Evolutionary conservation across 2,329 filamentous ascomycete genomes (phyloP).

Genomic region (Aspergillus pseudonomiae): DNA sequence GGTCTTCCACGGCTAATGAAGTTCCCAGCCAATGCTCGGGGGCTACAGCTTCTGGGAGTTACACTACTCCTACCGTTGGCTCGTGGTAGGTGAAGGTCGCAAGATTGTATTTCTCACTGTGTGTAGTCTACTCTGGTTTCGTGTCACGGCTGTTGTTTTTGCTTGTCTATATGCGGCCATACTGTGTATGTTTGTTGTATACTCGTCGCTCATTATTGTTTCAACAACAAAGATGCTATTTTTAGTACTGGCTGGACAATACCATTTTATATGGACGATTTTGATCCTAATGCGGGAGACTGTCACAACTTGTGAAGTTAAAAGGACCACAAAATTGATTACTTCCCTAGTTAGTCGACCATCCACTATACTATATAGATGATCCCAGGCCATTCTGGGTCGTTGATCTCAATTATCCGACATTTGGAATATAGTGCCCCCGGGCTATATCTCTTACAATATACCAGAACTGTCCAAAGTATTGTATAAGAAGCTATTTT

Average conservation of each 20-base stretch:
- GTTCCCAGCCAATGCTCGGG: conserved; percentile 14
- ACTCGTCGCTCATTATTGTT: not conserved
- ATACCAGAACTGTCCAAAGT: too few species aligned
- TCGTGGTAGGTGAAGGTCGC: conserved; percentile 9
- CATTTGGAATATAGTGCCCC: too few species aligned
- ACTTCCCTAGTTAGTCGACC: too few species aligned
- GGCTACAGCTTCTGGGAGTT: conserved; percentile 12
- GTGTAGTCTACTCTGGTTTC: not conserved
- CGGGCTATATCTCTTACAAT: too few species aligned
- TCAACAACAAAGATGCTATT: not conserved
- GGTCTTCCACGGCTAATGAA: conserved; percentile 12
- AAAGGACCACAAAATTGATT: too few species aligned
- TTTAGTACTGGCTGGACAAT: not conserved
- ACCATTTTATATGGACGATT: not conserved
- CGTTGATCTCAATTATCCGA: too few species aligned
- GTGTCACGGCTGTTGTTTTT: not conserved
- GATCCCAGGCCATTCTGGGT: too few species aligned
- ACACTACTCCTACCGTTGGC: conserved; percentile 10
- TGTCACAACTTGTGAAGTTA: too few species aligned
- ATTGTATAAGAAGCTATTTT: too few species aligned
- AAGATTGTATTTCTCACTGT: not conserved
- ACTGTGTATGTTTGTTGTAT: not conserved
- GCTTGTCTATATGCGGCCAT: not conserved
- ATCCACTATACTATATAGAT: too few species aligned
- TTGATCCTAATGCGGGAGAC: too few species aligned